These are phyloP conservation scores for Cystobasidium slooffiae DNA, from an alignment of 1,284 basidiomycete genomes.

Conservation along the genomic window DNA sequence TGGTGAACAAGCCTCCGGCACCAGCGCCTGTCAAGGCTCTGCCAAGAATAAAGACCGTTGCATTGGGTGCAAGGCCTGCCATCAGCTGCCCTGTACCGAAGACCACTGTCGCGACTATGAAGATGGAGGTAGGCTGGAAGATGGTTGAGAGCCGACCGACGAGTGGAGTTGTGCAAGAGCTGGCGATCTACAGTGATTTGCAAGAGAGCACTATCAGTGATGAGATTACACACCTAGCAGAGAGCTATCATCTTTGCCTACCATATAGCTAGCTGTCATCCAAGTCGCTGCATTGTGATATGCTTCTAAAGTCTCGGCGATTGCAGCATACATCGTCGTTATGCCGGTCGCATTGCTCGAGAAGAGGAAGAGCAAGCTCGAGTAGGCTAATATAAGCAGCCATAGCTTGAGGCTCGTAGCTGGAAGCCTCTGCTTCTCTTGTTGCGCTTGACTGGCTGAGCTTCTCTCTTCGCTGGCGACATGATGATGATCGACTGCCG, in stretches of 20 bases:
- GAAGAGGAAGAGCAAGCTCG: conserved; percentile 36
- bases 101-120: conserved; percentile 6
- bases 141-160: conserved; percentile 37
- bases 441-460: neutral
- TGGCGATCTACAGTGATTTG: conserved; percentile 21
- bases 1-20: conserved; percentile 35
- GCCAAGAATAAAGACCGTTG: conserved; percentile 21
- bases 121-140: conserved; percentile 29
- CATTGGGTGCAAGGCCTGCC: conserved; percentile 28
- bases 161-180: conserved; percentile 36
- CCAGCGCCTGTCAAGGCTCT: conserved; percentile 14
- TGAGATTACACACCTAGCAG: too few relatives aligned
- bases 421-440: neutral
- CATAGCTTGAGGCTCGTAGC: conserved; percentile 8
- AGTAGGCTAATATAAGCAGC: conserved; percentile 2
- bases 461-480: too few relatives aligned
- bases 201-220: neutral
- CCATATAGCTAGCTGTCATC: conserved; percentile 42
- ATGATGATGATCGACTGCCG: too few relatives aligned
- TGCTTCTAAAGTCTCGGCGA: conserved; percentile 27
- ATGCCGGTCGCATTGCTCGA: conserved; percentile 36
- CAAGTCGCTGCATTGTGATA: conserved; percentile 38
- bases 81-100: conserved; percentile 25
- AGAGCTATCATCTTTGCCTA: neutral
- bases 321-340: conserved; percentile 10